Evolutionary conservation across 768 basidiomycete species (phyloP).

Genomic region (Calocera cornea): DNA sequence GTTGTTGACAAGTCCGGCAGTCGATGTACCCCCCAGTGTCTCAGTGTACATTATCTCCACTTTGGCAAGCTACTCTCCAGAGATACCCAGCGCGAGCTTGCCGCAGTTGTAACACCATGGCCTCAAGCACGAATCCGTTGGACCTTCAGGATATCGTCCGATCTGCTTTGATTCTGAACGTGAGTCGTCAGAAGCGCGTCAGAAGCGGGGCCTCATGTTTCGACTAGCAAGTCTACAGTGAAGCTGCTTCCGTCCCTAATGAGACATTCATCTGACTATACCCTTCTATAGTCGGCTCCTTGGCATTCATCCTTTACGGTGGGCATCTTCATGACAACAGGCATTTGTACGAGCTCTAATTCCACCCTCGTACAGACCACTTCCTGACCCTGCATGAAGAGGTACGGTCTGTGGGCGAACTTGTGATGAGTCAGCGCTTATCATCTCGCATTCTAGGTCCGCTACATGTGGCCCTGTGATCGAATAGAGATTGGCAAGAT

Average conservation of each 20-base stretch:
- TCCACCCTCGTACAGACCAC: not conserved
- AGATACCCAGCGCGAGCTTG: not conserved
- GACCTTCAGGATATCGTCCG: not conserved
- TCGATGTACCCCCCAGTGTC: not conserved
- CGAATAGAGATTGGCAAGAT: slow-evolving; percentile 3
- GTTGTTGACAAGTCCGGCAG: not conserved
- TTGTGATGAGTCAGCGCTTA: not conserved
- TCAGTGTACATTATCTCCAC: not conserved
- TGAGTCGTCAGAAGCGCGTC: not conserved
- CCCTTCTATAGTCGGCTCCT: not conserved
- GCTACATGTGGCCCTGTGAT: not conserved
- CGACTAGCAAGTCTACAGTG: not conserved
- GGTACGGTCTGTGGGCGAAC: not conserved
- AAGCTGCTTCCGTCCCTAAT: not conserved
- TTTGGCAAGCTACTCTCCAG: not conserved
- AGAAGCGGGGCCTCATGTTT: not conserved
- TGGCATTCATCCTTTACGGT: slow-evolving; percentile 2
- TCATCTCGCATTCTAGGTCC: not conserved
- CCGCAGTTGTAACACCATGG: not conserved
- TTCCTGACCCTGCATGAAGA: not conserved
- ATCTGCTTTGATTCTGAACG: not conserved
- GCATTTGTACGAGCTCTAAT: not conserved
- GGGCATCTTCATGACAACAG: not conserved
- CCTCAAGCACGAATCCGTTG: not conserved
- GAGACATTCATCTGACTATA: not conserved